Evolutionary conservation across 2,329 filamentous ascomycete genomes (phyloP), one percentile per base, ranked within the genome.

Genomic region (Colletotrichum chrysophilum): DNA sequence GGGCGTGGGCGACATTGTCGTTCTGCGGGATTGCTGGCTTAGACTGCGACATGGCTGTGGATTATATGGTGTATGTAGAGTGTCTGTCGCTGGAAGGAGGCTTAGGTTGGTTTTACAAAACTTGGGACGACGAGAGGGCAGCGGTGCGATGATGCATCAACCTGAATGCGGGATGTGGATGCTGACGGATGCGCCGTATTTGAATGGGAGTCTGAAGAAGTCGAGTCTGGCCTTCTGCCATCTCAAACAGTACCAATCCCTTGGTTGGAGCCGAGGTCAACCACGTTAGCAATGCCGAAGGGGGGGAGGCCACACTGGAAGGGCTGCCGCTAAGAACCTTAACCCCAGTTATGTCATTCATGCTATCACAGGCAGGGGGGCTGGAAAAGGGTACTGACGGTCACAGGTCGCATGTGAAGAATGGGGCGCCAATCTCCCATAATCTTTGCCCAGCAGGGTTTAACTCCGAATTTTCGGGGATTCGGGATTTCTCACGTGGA

Each of bases 1-100:
- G 91, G 76, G 96, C 96, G 87, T 98, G 96, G 73, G 96, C 96
- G 83, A 98, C 95, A 89, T 98, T 98, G 89, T 98, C 96, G 83
- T 96, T 97, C 82, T 97, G 95, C 77, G 96, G 95, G 61, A 94
- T 87, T 62, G 92, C 91, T 61, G 93, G 88, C 79, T 93, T 93
- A 71, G 89, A 88, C 82, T 66, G 61, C 66, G 48, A 16, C 24
- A 38, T 30, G 58, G 56, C 26, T 60, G 10, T n/a, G 28, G 58
- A 32, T 34, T 24, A 14, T 34, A 14, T 62, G 58, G 28, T 62
- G 58, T n/a, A 38, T 62, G 58, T n/a, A 52, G 48, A 34, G 71
- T 43, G 38, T 43, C 18, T 36, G 55, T 38, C 24, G 55, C 26
- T 18, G 55, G 55, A 4, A 30, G 28, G 61, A 76, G 73, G 70